Percentiles rank a stretch among this genome's conserved stretches.
These are phyloP conservation scores for Lactarius trivialis DNA, from an alignment of 768 basidiomycete species.

Conservation along the genomic window DNA sequence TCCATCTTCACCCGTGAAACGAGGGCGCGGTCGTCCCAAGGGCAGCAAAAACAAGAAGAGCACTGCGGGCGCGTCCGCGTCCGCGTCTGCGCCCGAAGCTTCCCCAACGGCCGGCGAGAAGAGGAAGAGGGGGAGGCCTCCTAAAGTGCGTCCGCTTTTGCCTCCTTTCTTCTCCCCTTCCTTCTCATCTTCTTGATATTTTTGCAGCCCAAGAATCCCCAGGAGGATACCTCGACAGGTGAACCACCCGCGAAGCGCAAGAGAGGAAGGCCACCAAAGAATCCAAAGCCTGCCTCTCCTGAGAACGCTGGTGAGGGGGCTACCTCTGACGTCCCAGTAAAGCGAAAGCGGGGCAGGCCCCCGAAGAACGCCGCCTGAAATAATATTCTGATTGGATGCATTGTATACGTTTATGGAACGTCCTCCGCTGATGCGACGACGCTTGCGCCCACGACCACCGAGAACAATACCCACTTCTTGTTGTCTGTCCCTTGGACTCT, in stretches of 20 bases:
- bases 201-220: constrained; percentile 31
- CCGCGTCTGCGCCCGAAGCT: constrained; percentile 27
- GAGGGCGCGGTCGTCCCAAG: constrained; percentile 83
- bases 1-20: constrained; percentile 46
- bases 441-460: constrained; percentile 30
- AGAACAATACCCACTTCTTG: constrained; percentile 33
- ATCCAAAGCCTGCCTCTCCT: constrained; percentile 41
- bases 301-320: constrained; percentile 35
- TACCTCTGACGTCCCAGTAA: constrained; percentile 42
- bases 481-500: constrained; percentile 27
- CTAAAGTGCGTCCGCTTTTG: constrained; percentile 36
- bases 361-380: constrained; percentile 34
- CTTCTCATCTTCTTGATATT: constrained; percentile 12
- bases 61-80: constrained; percentile 30
- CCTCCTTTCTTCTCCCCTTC: neutral
- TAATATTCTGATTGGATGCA: constrained; percentile 26
- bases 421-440: constrained; percentile 21
- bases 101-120: constrained; percentile 31
- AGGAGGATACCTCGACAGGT: constrained; percentile 37
- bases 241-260: constrained; percentile 48
- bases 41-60: constrained; percentile 75
- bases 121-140: constrained; percentile 46
- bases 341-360: constrained; percentile 72
- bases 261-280: constrained; percentile 72
- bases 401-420: constrained; percentile 29